Percentiles rank a stretch among this genome's conserved stretches.
Evolutionary conservation across 331 rosid genomes (phyloP).

Genomic region (Pyracantha coccinea): DNA sequence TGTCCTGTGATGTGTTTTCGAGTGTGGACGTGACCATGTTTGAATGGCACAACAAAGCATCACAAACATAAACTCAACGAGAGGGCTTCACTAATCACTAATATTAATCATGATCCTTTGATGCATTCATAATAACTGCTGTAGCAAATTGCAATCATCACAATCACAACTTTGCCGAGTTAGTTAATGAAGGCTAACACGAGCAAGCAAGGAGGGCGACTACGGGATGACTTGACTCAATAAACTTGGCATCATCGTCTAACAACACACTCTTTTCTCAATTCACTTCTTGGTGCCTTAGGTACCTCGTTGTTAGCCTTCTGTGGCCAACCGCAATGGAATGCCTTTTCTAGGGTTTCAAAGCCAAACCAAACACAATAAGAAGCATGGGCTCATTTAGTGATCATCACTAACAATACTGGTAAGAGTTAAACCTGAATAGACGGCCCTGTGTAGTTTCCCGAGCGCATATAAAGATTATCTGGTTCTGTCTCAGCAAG

Average conservation of each 20-base stretch:
- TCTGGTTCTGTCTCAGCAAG: constrained; percentile 63
- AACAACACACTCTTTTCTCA: neutral
- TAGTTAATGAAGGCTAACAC: neutral
- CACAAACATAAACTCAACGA: neutral
- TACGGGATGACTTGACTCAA: neutral
- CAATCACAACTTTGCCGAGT: neutral
- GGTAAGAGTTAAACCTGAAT: constrained; percentile 41
- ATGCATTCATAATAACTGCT: neutral
- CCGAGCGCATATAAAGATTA: constrained; percentile 69
- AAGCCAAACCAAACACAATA: neutral
- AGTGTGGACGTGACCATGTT: neutral
- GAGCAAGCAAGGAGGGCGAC: neutral
- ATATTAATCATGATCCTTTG: neutral
- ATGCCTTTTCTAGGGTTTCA: neutral
- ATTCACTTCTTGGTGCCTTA: neutral
- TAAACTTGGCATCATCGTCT: neutral
- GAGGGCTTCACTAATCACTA: neutral
- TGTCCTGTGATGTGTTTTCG: neutral
- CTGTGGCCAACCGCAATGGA: neutral
- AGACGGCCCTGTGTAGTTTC: constrained; percentile 69
- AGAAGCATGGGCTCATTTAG: neutral
- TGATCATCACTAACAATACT: neutral
- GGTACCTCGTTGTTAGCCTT: neutral
- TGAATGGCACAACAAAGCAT: neutral
- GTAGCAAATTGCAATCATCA: too few relatives aligned